These are phyloP conservation scores for Kodamaea nitidulidarum DNA, from an alignment of 805 yeast genomes.

Conservation along the genomic window DNA sequence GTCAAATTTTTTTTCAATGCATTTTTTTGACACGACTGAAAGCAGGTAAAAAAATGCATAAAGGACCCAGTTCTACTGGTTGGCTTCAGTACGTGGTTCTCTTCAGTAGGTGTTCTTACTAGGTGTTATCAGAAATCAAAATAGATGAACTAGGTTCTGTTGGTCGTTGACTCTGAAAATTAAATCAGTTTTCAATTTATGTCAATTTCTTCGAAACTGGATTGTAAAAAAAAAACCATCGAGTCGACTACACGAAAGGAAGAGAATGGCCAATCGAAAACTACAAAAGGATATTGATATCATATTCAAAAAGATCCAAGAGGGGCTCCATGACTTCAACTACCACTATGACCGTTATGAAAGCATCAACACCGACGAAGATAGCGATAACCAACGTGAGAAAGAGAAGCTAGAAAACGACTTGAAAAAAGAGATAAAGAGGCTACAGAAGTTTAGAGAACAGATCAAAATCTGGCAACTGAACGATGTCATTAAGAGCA, in stretches of 20 bases:
- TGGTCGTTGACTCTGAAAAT: too few species aligned
- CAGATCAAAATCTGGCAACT: constrained; percentile 45
- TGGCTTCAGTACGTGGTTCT: too few species aligned
- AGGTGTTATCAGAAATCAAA: too few species aligned
- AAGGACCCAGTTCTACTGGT: too few species aligned
- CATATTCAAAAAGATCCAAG: constrained; percentile 42
- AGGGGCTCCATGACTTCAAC: constrained; percentile 43
- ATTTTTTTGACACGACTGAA: too few species aligned
- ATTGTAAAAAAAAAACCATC: constrained; percentile 1
- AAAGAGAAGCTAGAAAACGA: constrained; percentile 42
- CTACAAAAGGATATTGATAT: constrained; percentile 15
- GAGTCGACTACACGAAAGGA: constrained; percentile 1
- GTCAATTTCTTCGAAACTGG: background rate
- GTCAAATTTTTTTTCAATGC: constrained; percentile 1
- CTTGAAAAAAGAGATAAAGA: constrained; percentile 43
- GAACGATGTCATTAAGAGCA: constrained; percentile 17
- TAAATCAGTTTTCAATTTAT: background rate
- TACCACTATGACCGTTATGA: constrained; percentile 44
- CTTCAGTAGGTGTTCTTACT: too few species aligned
- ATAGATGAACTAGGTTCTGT: too few species aligned
- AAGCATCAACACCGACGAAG: constrained; percentile 24
- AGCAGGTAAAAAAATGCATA: too few species aligned
- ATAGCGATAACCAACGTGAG: constrained; percentile 41
- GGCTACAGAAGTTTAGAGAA: constrained; percentile 43
- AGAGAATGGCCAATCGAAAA: constrained; percentile 6